A percentile compares a stretch with the other conserved stretches of the same genome.
Conservation (phyloP, 2,329 filamentous ascomycete species). For the Sporothrix mexicana region DNA sequence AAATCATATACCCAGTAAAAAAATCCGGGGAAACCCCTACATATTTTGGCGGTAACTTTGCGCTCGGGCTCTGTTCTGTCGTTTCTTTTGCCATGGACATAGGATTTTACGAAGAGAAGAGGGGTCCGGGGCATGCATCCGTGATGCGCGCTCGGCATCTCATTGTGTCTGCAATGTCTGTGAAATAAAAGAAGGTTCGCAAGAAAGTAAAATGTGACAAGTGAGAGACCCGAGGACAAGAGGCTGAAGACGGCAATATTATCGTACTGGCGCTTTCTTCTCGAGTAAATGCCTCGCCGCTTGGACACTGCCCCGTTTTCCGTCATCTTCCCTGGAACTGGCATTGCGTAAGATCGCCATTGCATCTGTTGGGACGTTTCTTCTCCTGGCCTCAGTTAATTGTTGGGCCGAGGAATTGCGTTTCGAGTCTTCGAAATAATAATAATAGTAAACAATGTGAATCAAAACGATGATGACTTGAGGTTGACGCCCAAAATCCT, state of each 20-base stretch:
- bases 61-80: not conserved
- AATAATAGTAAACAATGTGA: too few relatives aligned
- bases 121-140: not conserved
- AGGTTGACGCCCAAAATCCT: too few relatives aligned
- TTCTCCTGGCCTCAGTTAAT: not conserved
- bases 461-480: too few relatives aligned
- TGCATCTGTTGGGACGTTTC: constrained; percentile 13
- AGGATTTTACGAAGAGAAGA: not conserved
- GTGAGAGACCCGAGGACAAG: not conserved
- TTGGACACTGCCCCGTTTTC: constrained; percentile 16
- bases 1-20: not conserved
- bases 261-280: constrained; percentile 3
- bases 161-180: too few relatives aligned
- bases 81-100: not conserved
- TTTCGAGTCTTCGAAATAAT: too few relatives aligned
- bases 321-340: constrained; percentile 21
- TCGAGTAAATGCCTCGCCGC: not conserved
- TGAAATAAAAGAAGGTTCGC: not conserved
- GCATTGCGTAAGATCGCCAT: constrained; percentile 26
- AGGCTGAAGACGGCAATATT: not conserved
- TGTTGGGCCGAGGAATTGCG: not conserved
- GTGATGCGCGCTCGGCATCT: constrained; percentile 12
- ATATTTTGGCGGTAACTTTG: not conserved
- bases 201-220: constrained; percentile 2
- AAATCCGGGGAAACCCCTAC: constrained; percentile 16